phyloP scores from a whole-genome alignment of 1,139 yeast species.

The Hyphopichia buzzinii region DNA sequence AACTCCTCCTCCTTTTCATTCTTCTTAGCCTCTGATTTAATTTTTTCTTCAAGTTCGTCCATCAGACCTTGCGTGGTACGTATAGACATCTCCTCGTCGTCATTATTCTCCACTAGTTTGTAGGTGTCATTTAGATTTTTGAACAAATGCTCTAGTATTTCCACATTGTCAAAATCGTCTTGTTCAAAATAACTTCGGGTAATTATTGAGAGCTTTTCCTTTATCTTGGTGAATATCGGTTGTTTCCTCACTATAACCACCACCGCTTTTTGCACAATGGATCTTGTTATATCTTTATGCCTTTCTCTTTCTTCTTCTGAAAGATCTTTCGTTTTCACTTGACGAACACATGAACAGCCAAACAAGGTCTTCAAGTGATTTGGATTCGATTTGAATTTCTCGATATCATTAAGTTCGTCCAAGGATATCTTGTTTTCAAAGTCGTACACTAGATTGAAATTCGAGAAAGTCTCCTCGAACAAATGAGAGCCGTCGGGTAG shows the following conservation, averaged over 20 bases:
- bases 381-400: constrained; percentile 43
- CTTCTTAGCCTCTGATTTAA: constrained; percentile 11
- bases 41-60: constrained; percentile 2
- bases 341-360: constrained; percentile 93
- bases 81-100: constrained; percentile 1
- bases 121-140: constrained; percentile 58
- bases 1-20: constrained; percentile 39
- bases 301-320: constrained; percentile 42
- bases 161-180: constrained; percentile 67
- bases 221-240: constrained; percentile 85
- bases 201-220: constrained; percentile 85
- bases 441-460: constrained; percentile 82
- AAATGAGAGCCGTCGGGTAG: constrained; percentile 93
- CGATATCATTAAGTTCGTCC: constrained; percentile 43
- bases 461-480: constrained; percentile 90
- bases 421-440: constrained; percentile 48
- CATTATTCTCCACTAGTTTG: constrained; percentile 25
- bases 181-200: constrained; percentile 86
- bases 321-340: constrained; percentile 65
- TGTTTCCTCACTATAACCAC: constrained; percentile 78
- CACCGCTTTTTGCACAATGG: constrained; percentile 87
- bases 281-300: constrained; percentile 73
- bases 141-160: constrained; percentile 66
- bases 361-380: constrained; percentile 68
- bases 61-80: background rate